Conservation (phyloP, 2,329 filamentous ascomycete species). For the Penicillium paneum region DNA sequence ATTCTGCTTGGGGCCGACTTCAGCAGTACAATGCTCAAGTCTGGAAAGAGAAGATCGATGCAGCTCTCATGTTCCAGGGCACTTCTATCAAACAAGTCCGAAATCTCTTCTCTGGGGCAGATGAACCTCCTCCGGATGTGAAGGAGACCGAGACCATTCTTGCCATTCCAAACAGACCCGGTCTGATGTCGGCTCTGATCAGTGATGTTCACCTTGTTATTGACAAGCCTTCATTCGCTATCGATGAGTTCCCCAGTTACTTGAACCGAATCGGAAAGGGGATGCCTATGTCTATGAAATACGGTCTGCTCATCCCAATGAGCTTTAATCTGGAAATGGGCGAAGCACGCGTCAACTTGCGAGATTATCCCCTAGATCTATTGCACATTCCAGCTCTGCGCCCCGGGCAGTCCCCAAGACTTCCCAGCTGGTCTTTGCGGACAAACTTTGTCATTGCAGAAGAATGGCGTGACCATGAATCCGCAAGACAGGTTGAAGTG, state of each 20-base stretch:
- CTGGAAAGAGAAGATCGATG: conserved; percentile 89
- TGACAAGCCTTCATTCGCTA: conserved; percentile 89
- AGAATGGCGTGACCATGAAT: conserved; percentile 78
- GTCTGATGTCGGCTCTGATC: conserved; percentile 74
- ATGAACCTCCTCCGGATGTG: conserved; percentile 75
- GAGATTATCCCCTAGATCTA: conserved; percentile 90
- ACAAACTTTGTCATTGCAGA: conserved; percentile 95
- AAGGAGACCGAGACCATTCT: conserved; percentile 83
- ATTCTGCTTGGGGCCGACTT: conserved; percentile 72
- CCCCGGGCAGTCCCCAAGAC: conserved; percentile 70
- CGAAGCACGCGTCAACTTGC: conserved; percentile 77
- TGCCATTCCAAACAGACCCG: conserved; percentile 78
- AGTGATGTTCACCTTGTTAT: conserved; percentile 80
- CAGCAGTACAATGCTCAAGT: conserved; percentile 79
- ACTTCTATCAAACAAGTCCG: conserved; percentile 76
- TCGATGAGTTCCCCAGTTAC: conserved; percentile 77
- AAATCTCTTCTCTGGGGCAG: conserved; percentile 74
- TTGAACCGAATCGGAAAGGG: conserved; percentile 91
- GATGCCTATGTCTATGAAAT: conserved; percentile 87
- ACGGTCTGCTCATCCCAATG: conserved; percentile 85
- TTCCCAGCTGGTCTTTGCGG: conserved; percentile 77
- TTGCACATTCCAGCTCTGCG: conserved; percentile 84
- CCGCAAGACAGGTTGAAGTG: conserved; percentile 74
- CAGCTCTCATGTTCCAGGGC: conserved; percentile 65
- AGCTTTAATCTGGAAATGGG: conserved; percentile 85